Evolutionary conservation across 1,284 basidiomycete genomes (phyloP).

Genomic region (Trichosporon sp.): DNA sequence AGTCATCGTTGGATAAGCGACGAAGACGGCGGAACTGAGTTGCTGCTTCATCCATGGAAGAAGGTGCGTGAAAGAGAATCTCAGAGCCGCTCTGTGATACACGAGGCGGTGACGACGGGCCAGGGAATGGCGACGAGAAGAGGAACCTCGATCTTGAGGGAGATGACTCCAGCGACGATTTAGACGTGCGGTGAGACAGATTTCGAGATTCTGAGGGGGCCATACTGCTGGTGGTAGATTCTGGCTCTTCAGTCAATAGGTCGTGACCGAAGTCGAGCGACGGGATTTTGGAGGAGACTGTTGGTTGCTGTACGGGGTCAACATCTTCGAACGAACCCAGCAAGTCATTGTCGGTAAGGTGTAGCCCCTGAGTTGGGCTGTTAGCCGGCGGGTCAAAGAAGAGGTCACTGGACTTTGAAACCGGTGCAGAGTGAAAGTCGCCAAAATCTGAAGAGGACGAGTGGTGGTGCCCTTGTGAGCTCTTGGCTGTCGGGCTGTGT

Average conservation of each 20-base stretch:
- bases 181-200: not conserved
- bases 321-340: constrained; percentile 39
- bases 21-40: constrained; percentile 18
- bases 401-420: not conserved
- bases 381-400: not conserved
- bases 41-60: constrained; percentile 14
- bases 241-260: constrained; percentile 11
- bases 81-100: constrained; percentile 31
- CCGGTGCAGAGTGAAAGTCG: constrained; percentile 18
- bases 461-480: not conserved
- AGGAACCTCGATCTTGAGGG: constrained; percentile 7
- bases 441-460: constrained; percentile 23
- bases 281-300: not conserved
- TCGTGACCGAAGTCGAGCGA: not conserved
- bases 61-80: constrained; percentile 35
- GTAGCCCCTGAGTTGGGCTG: not conserved
- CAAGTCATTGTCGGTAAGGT: constrained; percentile 27
- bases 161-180: constrained; percentile 6
- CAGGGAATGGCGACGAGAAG: constrained; percentile 18
- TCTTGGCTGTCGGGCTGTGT: not conserved
- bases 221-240: not conserved
- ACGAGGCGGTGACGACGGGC: constrained; percentile 38
- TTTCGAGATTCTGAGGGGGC: not conserved
- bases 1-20: constrained; percentile 8
- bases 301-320: not conserved